Evolutionary conservation across 768 basidiomycete genomes (phyloP).

Genomic region (Lentinula guzmanii): DNA sequence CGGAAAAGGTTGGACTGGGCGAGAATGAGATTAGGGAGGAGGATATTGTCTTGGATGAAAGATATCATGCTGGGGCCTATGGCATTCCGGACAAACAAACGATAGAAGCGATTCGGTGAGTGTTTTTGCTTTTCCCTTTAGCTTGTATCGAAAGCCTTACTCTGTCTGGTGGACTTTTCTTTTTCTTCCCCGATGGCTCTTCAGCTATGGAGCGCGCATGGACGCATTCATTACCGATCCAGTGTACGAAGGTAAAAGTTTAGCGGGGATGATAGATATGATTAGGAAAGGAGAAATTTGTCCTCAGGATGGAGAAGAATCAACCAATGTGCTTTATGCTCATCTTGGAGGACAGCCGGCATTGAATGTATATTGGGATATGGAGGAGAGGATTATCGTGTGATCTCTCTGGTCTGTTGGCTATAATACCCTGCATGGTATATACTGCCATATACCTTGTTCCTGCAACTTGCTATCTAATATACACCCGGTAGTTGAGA

Average conservation of each 20-base stretch:
- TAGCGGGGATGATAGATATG: conserved; percentile 19
- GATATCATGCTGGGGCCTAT: conserved; percentile 18
- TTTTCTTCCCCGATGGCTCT: background rate
- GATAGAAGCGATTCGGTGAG: conserved; percentile 11
- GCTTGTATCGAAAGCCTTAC: too few species aligned
- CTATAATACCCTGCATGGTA: too few species aligned
- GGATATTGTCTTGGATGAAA: conserved; percentile 16
- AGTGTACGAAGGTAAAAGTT: conserved; percentile 20
- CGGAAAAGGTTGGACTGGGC: conserved; percentile 11
- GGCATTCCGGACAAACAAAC: conserved; percentile 19
- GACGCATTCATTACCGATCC: conserved; percentile 21
- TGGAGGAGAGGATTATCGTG: conserved; percentile 8
- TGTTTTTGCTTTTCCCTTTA: background rate
- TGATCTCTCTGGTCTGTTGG: background rate
- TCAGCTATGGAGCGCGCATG: conserved; percentile 17
- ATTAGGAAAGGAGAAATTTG: conserved; percentile 13
- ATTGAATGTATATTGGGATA: conserved; percentile 14
- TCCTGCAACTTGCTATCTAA: too few species aligned
- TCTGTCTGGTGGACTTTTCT: too few species aligned
- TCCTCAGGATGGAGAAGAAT: background rate
- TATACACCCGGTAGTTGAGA: too few species aligned
- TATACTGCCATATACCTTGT: too few species aligned
- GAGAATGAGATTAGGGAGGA: conserved; percentile 15
- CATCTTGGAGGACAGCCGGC: conserved; percentile 19
- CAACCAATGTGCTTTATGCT: conserved; percentile 15